Evolutionary conservation across 208 protist species (phyloP), one percentile per base, ranked within the genome.

Genomic region (Leishmania turanica): DNA sequence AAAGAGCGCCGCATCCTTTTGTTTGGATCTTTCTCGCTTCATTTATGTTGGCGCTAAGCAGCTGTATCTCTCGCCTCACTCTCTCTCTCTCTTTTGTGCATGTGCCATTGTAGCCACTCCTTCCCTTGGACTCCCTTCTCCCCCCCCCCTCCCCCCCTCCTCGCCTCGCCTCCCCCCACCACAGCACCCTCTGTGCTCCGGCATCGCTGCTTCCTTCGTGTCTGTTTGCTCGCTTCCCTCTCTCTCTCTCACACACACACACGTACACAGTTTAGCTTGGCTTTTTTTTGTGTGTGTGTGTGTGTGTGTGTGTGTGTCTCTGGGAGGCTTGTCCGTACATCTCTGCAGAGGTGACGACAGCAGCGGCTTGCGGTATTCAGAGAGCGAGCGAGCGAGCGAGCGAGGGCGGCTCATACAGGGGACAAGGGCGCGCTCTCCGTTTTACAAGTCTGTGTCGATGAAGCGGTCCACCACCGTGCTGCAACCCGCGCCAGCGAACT

Each of bases 21-120:
- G 13, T 58, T 82, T 77, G 27, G 1, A 15, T 74, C 34, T 80
- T 62, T 73, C 72, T 68, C 73, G 62, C 65, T 78, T 47, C 54
- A 42, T 81, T 81, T 51, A 13, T 73, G 5, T 53, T 37, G 69
- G 7, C 37, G 45, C 40, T 17, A 24, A 51, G 69, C 37, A 73
- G 69, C 45, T 27, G 69, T 53, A 9, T 73, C n/a, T 34, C 27
- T 4, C 27, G 0, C 34, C 34, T 0, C 34, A 0, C 34, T 0
- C 9, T 7, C 62, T 21, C 31, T 19, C 62, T 21, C 31, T 31
- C 31, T 21, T 21, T 21, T 40, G 31, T 24, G 31, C 62, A 40
- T 31, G 31, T 19, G 31, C 31, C 62, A 68, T 17, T 34, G 31
- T 24, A 68, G 31, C 62, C 31, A 13, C n/a, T 24, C 58, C 27